phyloP scores from a whole-genome alignment of 2,329 filamentous ascomycete genomes.

The Phaeosphaeriaceae sp. region DNA sequence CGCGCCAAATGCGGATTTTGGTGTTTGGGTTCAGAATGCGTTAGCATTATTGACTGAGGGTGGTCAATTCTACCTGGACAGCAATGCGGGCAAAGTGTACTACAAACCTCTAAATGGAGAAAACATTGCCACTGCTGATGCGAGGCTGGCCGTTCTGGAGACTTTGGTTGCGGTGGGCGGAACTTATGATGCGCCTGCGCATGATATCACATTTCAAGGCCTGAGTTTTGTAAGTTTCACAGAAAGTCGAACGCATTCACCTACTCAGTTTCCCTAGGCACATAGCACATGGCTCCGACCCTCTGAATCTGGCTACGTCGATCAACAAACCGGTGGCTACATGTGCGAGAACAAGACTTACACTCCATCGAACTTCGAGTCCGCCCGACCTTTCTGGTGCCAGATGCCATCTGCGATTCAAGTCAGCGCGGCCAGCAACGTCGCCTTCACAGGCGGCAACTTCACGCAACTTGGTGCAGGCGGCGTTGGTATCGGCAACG shows the following conservation, averaged over 20 bases:
- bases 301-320: conserved; percentile 13
- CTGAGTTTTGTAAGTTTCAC: conserved; percentile 18
- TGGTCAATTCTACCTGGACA: conserved; percentile 20
- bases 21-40: conserved; percentile 23
- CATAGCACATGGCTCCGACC: conserved; percentile 21
- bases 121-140: conserved; percentile 15
- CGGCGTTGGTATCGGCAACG: conserved; percentile 21
- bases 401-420: conserved; percentile 22
- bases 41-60: conserved; percentile 19
- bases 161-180: conserved; percentile 16
- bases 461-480: conserved; percentile 18
- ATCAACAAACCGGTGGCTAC: conserved; percentile 21
- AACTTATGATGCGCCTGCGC: conserved; percentile 17
- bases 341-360: conserved; percentile 23
- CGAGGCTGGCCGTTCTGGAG: conserved; percentile 16
- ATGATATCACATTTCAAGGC: conserved; percentile 16
- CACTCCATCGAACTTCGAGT: conserved; percentile 18
- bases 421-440: conserved; percentile 21
- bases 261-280: conserved; percentile 8
- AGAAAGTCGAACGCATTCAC: neutral
- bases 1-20: conserved; percentile 20
- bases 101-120: conserved; percentile 20
- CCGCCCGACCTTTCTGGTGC: conserved; percentile 18
- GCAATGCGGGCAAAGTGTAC: conserved; percentile 18
- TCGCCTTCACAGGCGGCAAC: conserved; percentile 18